Percentiles rank a stretch among this genome's conserved stretches.
phyloP scores from a whole-genome alignment of 1,284 basidiomycete genomes.

The Inonotus obliquus region DNA sequence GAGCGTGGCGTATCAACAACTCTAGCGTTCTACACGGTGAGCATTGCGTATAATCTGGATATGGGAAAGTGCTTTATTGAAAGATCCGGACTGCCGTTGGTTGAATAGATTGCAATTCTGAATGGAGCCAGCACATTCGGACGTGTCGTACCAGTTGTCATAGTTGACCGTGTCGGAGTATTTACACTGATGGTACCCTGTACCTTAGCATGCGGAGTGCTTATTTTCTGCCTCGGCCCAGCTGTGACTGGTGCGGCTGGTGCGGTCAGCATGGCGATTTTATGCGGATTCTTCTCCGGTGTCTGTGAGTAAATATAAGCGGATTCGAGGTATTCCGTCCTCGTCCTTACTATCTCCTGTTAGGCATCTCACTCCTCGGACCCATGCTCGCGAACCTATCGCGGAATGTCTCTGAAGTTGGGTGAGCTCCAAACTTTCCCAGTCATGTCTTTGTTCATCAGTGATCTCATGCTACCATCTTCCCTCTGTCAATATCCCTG shows the following conservation, averaged over 20 bases:
- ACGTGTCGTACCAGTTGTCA: constrained; percentile 35
- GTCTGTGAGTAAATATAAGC: constrained; percentile 31
- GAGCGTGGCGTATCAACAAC: constrained; percentile 10
- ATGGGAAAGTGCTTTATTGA: constrained; percentile 8
- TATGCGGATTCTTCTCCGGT: constrained; percentile 50
- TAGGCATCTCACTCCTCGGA: constrained; percentile 10
- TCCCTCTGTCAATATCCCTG: neutral
- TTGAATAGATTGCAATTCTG: constrained; percentile 34
- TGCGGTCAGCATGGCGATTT: constrained; percentile 38
- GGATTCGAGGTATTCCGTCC: neutral
- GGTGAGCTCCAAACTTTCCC: neutral
- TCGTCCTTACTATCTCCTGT: neutral
- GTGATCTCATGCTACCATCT: neutral
- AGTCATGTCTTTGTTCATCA: neutral
- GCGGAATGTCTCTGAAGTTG: constrained; percentile 12
- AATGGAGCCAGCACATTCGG: constrained; percentile 38
- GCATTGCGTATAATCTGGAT: neutral
- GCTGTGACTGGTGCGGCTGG: constrained; percentile 34
- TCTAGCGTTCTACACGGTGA: constrained; percentile 20
- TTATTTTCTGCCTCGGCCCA: constrained; percentile 39
- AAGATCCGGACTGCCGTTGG: neutral
- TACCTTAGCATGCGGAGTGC: constrained; percentile 30
- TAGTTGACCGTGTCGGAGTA: constrained; percentile 34
- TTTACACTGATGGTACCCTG: constrained; percentile 38
- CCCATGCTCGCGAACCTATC: constrained; percentile 10